phyloP scores from a whole-genome alignment of 2,329 filamentous ascomycete genomes.

The Phoma herbarum region DNA sequence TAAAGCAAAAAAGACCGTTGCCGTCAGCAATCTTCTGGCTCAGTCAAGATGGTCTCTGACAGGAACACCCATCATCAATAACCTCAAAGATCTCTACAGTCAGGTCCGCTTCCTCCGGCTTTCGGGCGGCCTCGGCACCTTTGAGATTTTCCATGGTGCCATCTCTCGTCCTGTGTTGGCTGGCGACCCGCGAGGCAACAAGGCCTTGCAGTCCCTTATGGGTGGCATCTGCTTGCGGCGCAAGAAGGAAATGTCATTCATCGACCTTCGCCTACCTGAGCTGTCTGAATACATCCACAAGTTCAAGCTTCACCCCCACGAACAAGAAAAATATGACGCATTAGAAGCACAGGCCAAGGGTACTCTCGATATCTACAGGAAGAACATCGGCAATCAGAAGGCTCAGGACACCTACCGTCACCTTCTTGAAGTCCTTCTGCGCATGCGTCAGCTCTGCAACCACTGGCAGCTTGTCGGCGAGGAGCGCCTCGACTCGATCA shows the following conservation, averaged over 20 bases:
- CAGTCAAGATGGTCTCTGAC: conserved; percentile 75
- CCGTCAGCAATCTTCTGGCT: conserved; percentile 72
- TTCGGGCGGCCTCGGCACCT: conserved; percentile 76
- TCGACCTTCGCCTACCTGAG: conserved; percentile 79
- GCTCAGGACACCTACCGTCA: conserved; percentile 68
- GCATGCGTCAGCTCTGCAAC: conserved; percentile 86
- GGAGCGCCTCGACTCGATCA: conserved; percentile 72
- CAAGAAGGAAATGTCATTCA: conserved; percentile 87
- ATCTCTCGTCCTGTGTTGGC: conserved; percentile 73
- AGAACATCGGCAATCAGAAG: conserved; percentile 53
- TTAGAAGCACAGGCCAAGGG: conserved; percentile 77
- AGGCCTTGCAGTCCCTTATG: conserved; percentile 79
- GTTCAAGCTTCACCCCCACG: conserved; percentile 76
- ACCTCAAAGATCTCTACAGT: conserved; percentile 80
- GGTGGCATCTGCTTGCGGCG: conserved; percentile 80
- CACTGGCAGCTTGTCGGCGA: conserved; percentile 85
- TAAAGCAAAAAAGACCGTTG: conserved; percentile 74
- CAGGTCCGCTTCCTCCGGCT: conserved; percentile 80
- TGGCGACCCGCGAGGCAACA: conserved; percentile 66
- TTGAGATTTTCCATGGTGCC: conserved; percentile 76
- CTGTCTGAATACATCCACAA: conserved; percentile 81
- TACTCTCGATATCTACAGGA: conserved; percentile 68
- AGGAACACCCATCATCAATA: conserved; percentile 79
- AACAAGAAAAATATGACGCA: conserved; percentile 79
- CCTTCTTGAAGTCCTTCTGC: conserved; percentile 81